Conservation (phyloP, 352 stramenopile genomes). For the Globisporangium carolinianum region DNA sequence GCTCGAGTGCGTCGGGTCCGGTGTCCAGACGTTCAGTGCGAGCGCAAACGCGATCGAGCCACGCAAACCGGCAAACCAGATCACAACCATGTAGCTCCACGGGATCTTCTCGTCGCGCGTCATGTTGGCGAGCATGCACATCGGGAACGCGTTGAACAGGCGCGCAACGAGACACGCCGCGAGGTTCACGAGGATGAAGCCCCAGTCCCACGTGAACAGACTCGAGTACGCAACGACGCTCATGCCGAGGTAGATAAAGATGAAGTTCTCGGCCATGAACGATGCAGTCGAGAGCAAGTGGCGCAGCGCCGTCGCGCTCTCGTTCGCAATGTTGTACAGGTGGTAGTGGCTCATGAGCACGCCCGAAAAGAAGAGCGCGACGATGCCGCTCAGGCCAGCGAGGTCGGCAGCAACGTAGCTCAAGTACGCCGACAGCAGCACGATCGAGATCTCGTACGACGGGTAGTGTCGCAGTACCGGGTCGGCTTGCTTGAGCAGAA, state of each 20-base stretch:
- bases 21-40: constrained; percentile 61
- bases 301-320: constrained; percentile 64
- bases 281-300: constrained; percentile 73
- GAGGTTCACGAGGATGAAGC: constrained; percentile 72
- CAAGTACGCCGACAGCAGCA: constrained; percentile 74
- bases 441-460: constrained; percentile 84
- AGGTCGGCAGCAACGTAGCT: constrained; percentile 78
- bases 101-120: constrained; percentile 63
- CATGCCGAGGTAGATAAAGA: constrained; percentile 85
- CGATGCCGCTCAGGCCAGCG: constrained; percentile 85
- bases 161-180: constrained; percentile 56
- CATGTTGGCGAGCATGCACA: constrained; percentile 71
- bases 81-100: constrained; percentile 77
- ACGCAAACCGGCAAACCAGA: constrained; percentile 91
- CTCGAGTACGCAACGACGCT: constrained; percentile 74
- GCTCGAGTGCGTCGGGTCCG: constrained; percentile 41
- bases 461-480: constrained; percentile 67
- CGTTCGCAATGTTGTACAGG: constrained; percentile 74
- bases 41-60: constrained; percentile 91
- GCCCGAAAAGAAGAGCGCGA: constrained; percentile 93
- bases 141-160: constrained; percentile 71
- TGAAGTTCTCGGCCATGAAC: constrained; percentile 85
- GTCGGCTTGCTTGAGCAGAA: constrained; percentile 75
- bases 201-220: constrained; percentile 82
- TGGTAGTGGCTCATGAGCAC: constrained; percentile 87